These are phyloP conservation scores for Penicillium canariense DNA, from an alignment of 495 filamentous ascomycete genomes.

Conservation along the genomic window DNA sequence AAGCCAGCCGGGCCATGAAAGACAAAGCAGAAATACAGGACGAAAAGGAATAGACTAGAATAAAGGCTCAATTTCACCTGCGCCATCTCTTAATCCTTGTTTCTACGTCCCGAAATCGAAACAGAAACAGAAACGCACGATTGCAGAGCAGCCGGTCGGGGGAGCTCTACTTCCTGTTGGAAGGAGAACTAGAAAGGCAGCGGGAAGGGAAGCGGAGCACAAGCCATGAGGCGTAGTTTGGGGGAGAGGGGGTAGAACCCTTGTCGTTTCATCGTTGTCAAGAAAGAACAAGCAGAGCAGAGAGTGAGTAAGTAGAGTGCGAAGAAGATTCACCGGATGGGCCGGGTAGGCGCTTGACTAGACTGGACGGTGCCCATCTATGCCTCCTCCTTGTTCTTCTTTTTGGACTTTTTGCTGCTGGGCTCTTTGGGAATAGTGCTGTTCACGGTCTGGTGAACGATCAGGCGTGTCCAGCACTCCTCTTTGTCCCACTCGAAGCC, in stretches of 20 bases:
- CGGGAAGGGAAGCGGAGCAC: not conserved
- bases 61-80: conserved; percentile 12
- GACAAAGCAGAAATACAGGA: conserved; percentile 5
- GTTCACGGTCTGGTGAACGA: conserved; percentile 80
- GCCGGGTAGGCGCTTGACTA: no score
- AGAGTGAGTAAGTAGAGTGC: not conserved
- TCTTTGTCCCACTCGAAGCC: conserved; percentile 96
- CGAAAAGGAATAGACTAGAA: conserved; percentile 20
- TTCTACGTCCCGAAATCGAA: conserved; percentile 27
- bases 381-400: conserved; percentile 48
- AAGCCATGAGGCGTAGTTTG: not conserved
- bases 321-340: no score
- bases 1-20: conserved; percentile 2
- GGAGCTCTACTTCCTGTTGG: conserved; percentile 1
- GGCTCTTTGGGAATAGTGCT: conserved; percentile 45
- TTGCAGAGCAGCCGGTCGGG: conserved; percentile 15
- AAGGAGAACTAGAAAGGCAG: conserved; percentile 4
- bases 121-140: conserved; percentile 13
- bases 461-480: conserved; percentile 70
- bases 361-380: no score
- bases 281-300: not conserved
- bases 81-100: conserved; percentile 30
- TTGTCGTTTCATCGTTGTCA: conserved; percentile 15
- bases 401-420: conserved; percentile 68
- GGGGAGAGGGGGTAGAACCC: conserved; percentile 11